Evolutionary conservation across 108 stramenopile species (phyloP).

Genomic region (Cyclotella sp.): DNA sequence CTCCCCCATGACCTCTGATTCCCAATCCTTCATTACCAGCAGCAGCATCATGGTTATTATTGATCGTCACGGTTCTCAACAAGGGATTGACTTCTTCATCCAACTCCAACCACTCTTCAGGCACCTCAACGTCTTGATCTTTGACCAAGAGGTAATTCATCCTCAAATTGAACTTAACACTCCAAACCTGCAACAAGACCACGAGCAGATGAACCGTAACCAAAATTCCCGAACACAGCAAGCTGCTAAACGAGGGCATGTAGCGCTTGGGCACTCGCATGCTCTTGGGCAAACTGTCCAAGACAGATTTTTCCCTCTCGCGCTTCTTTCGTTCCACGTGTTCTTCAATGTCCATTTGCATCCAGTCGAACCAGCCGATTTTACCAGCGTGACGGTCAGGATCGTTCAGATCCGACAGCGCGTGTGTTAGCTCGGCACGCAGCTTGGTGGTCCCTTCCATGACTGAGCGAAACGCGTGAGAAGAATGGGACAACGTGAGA

Average conservation of each 20-base stretch:
- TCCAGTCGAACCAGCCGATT: conserved; percentile 84
- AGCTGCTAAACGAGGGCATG: conserved; percentile 81
- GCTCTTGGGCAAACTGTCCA: conserved; percentile 80
- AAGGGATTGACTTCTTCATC: conserved; percentile 44
- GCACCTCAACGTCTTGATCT: conserved; percentile 53
- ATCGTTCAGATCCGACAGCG: conserved; percentile 81
- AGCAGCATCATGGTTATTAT: background rate
- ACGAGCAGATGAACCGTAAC: conserved; percentile 86
- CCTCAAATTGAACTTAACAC: conserved; percentile 89
- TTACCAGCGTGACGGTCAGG: conserved; percentile 72
- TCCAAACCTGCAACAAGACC: conserved; percentile 93
- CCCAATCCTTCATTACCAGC: conserved; percentile 7
- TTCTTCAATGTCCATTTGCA: conserved; percentile 92
- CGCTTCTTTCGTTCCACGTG: conserved; percentile 82
- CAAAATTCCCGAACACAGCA: conserved; percentile 75
- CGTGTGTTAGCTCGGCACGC: conserved; percentile 83
- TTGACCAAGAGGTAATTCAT: conserved; percentile 82
- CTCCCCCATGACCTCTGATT: conserved; percentile 24
- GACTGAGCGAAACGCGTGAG: conserved; percentile 44
- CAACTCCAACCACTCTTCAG: conserved; percentile 72
- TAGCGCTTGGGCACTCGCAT: conserved; percentile 82
- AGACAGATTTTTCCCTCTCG: conserved; percentile 70
- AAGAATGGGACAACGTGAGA: background rate
- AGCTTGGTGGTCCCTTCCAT: conserved; percentile 88
- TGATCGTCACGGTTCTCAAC: conserved; percentile 9